phyloP scores from a whole-genome alignment of 768 basidiomycete genomes.

The Suillus luteus region DNA sequence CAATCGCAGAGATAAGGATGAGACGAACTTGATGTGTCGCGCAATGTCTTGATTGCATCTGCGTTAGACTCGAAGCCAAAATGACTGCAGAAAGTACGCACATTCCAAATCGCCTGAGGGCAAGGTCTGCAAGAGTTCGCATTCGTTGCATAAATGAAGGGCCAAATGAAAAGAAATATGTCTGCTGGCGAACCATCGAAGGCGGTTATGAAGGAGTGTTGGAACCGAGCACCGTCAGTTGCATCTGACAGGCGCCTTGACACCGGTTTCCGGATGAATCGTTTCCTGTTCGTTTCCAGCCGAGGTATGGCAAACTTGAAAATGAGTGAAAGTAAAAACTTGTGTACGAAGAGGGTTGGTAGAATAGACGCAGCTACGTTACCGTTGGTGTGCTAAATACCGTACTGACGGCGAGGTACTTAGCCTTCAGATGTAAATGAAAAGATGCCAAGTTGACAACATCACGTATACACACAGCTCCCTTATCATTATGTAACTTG shows the following conservation, averaged over 20 bases:
- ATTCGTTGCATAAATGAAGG: slow-evolving; percentile 33
- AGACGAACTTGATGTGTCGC: slow-evolving; percentile 89
- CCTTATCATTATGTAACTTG: neutral
- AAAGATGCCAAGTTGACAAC: slow-evolving; percentile 4
- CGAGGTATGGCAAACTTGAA: neutral
- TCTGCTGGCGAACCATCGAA: slow-evolving; percentile 28
- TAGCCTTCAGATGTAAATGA: neutral
- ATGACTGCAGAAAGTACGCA: slow-evolving; percentile 42
- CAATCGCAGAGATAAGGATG: slow-evolving; percentile 83
- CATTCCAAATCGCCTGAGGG: slow-evolving; percentile 80
- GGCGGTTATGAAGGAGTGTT: neutral
- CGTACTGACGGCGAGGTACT: neutral
- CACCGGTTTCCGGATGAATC: neutral
- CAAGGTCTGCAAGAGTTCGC: slow-evolving; percentile 44
- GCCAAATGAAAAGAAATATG: slow-evolving; percentile 21
- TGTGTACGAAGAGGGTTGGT: neutral
- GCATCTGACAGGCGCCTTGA: slow-evolving; percentile 2
- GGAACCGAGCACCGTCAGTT: slow-evolving; percentile 8
- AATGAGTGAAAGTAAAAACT: neutral
- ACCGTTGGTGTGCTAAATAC: neutral
- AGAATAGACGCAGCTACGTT: neutral
- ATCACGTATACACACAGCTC: neutral
- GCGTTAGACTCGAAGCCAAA: slow-evolving; percentile 14
- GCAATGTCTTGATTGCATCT: slow-evolving; percentile 60
- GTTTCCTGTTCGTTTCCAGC: slow-evolving; percentile 4